Conservation (phyloP, 23 red algal species). For the Agarophyton chilense region DNA sequence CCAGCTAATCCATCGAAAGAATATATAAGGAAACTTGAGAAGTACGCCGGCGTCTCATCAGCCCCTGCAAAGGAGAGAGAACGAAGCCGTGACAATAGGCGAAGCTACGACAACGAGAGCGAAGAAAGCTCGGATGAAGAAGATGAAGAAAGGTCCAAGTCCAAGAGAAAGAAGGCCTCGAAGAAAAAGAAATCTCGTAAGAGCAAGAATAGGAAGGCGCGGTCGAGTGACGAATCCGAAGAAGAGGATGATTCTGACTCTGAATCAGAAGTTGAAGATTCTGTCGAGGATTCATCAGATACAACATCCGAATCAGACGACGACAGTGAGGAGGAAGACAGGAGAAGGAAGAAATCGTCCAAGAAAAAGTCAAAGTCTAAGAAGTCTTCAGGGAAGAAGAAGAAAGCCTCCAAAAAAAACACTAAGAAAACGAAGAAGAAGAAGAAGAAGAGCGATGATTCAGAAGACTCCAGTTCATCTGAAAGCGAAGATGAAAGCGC, state of each 20-base stretch:
- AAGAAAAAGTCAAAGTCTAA: conserved; percentile 42
- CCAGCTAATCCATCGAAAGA: conserved; percentile 55
- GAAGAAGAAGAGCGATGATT: conserved; percentile 43
- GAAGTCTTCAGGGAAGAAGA: conserved; percentile 9
- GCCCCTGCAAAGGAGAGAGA: not conserved
- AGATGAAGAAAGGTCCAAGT: not conserved
- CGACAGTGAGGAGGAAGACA: conserved; percentile 24
- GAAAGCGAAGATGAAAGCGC: conserved; percentile 49
- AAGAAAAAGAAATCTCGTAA: conserved; percentile 3
- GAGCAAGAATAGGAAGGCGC: conserved; percentile 35
- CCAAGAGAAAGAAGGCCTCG: not conserved
- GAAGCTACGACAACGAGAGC: conserved; percentile 7
- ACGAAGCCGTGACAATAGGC: not conserved
- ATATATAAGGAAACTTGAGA: conserved; percentile 37
- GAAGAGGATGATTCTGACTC: conserved; percentile 23
- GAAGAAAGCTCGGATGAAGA: conserved; percentile 37
- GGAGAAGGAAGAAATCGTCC: conserved; percentile 17
- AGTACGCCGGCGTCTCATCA: conserved; percentile 32
- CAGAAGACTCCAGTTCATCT: not conserved
- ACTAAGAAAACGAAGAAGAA: conserved; percentile 48
- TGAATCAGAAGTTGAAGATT: conserved; percentile 28
- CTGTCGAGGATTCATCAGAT: conserved; percentile 1
- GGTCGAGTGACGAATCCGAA: conserved; percentile 20
- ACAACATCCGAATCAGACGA: conserved; percentile 1
- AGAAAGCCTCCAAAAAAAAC: not conserved